Evolutionary conservation across 108 stramenopile species (phyloP), one percentile per base, ranked within the genome.

Genomic region (Cyclotella atomus): DNA sequence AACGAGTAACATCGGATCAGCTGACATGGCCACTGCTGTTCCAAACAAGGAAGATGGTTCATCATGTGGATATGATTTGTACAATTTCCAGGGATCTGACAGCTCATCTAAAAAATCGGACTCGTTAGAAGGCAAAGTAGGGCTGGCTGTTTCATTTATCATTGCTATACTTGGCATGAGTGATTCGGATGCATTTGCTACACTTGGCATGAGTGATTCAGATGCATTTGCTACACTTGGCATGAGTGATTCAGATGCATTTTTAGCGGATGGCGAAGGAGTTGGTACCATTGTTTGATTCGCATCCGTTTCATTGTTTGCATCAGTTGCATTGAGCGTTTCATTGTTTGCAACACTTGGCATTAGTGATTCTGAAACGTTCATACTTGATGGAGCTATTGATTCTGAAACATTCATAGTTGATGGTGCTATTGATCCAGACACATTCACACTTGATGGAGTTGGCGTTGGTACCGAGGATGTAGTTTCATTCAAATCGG

Each of bases 1-100:
- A 23, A 55, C 57, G 19, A 75, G 17, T 2, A 75, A 32, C 3
- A 17, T 34, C 15, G 53, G 63, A 38, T 75, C 65, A 10, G 56
- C 33, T 17, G 74, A 60, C n/a, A 60, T 38, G 20, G 65, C 63
- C 0, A 75, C 44, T 4, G 74, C 66, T 0, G 65, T 59, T 50
- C 74, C 74, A 33, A 59, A 75, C 7, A 32, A 24, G 33, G 46
- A 29, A 50, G 50, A 50, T 21, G 44, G 46, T 52, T 52, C 24
- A 25, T 53, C 49, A 30, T 56, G 52, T 38, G 61, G 20, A 60
- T 36, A 16, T 2, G 59, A 20, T 27, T 21, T 21, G 35, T 36
- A 60, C 5, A 60, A 34, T 12, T 2, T 36, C 59, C 59, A 60
- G 19, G 59, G 59, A 34, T 60, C 59, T 2, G 59, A 60, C 7